phyloP scores from a whole-genome alignment of 805 yeast species.

The Saccharomycopsis sp. region DNA sequence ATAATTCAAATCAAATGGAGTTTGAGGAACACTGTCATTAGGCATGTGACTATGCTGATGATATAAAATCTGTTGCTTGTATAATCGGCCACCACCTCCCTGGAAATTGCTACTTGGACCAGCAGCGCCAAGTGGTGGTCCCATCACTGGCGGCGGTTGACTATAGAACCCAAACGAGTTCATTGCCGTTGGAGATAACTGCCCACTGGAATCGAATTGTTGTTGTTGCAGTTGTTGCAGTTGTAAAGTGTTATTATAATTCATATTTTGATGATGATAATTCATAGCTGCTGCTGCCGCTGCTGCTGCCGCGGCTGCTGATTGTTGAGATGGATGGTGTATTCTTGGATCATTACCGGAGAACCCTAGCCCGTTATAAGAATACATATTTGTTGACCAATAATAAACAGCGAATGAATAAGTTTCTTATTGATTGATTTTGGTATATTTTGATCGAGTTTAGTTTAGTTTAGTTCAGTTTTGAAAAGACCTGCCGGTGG shows the following conservation, averaged over 20 bases:
- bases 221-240: not conserved
- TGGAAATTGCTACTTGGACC: not conserved
- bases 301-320: not conserved
- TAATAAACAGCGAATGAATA: too few relatives aligned
- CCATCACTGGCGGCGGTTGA: not conserved
- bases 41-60: constrained; percentile 1
- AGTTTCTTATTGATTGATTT: too few relatives aligned
- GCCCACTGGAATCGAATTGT: not conserved
- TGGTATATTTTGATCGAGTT: too few relatives aligned
- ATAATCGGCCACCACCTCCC: not conserved
- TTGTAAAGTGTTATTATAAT: too few relatives aligned
- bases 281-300: not conserved
- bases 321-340: not conserved
- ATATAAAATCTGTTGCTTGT: constrained; percentile 13
- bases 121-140: not conserved
- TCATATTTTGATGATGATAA: not conserved
- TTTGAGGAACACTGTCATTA: constrained; percentile 30
- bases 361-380: constrained; percentile 4
- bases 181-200: not conserved
- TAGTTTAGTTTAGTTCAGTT: too few relatives aligned
- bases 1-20: constrained; percentile 55
- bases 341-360: not conserved
- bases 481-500: too few relatives aligned
- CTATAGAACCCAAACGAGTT: constrained; percentile 1
- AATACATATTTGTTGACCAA: too few relatives aligned